These are phyloP conservation scores for Gypsophila paniculata DNA, from an alignment of 179 eudicot genomes.

Conservation along the genomic window DNA sequence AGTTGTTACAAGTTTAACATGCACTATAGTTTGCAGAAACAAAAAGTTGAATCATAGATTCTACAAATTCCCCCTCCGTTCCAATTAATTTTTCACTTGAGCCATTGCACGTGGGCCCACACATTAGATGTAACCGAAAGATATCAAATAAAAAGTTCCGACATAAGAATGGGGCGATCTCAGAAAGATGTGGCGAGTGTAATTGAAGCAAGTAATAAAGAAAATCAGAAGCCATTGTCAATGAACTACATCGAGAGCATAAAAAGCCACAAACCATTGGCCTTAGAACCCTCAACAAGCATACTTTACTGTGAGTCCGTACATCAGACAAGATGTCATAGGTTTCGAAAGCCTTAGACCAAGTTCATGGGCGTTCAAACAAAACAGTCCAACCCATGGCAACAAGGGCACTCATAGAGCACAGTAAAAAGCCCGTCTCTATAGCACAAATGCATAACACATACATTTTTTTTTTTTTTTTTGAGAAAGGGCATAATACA, in stretches of 20 bases:
- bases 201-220: background rate
- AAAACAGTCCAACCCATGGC: background rate
- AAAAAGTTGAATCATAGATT: background rate
- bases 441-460: background rate
- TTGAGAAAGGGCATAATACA: too few species aligned
- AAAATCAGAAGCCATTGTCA: background rate
- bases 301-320: too few species aligned
- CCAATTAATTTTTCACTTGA: too few species aligned
- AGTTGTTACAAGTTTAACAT: background rate
- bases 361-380: conserved; percentile 7
- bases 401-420: background rate
- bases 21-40: background rate
- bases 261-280: background rate
- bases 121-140: too few species aligned
- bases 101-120: too few species aligned
- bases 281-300: conserved; percentile 2
- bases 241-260: background rate
- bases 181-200: too few species aligned
- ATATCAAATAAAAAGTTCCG: too few species aligned
- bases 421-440: background rate
- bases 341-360: conserved; percentile 1
- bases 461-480: too few species aligned
- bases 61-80: background rate
- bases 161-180: too few species aligned
- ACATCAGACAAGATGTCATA: background rate